Conservation (phyloP, 2,329 filamentous ascomycete genomes). For the Aspergillus ochraceus region DNA sequence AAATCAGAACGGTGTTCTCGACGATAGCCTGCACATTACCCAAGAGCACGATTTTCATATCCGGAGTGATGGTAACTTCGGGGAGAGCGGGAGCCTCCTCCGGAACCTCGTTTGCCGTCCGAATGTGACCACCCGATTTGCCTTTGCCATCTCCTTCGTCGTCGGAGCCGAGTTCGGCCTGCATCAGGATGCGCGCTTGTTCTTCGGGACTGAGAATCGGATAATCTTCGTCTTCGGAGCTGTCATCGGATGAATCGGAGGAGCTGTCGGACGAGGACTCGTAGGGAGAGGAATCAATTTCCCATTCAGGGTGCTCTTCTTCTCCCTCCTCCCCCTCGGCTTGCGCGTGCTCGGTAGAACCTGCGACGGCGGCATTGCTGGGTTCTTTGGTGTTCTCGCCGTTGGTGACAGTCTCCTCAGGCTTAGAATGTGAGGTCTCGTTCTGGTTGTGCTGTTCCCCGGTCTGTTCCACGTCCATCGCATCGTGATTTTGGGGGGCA, state of each 20-base stretch:
- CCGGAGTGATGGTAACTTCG: conserved; percentile 71
- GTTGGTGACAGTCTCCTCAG: not conserved
- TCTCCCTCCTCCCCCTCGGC: conserved; percentile 24
- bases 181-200: conserved; percentile 81
- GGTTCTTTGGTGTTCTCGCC: conserved; percentile 8
- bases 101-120: conserved; percentile 76
- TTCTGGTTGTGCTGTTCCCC: conserved; percentile 6
- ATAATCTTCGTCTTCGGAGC: conserved; percentile 59
- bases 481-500: conserved; percentile 13
- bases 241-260: conserved; percentile 62
- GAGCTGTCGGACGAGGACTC: conserved; percentile 63
- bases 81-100: conserved; percentile 71
- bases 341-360: conserved; percentile 6
- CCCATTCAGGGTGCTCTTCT: conserved; percentile 73
- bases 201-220: conserved; percentile 78
- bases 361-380: conserved; percentile 7
- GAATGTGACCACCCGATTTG: conserved; percentile 53
- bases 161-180: conserved; percentile 75
- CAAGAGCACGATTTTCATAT: conserved; percentile 74
- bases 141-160: conserved; percentile 65
- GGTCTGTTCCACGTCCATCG: conserved; percentile 30
- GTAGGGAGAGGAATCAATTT: conserved; percentile 74
- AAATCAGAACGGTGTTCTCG: conserved; percentile 75
- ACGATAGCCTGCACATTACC: conserved; percentile 76
- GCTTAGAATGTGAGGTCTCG: conserved; percentile 4